Evolutionary conservation across 805 yeast genomes (phyloP).

Genomic region (Metschnikowia koreensis): DNA sequence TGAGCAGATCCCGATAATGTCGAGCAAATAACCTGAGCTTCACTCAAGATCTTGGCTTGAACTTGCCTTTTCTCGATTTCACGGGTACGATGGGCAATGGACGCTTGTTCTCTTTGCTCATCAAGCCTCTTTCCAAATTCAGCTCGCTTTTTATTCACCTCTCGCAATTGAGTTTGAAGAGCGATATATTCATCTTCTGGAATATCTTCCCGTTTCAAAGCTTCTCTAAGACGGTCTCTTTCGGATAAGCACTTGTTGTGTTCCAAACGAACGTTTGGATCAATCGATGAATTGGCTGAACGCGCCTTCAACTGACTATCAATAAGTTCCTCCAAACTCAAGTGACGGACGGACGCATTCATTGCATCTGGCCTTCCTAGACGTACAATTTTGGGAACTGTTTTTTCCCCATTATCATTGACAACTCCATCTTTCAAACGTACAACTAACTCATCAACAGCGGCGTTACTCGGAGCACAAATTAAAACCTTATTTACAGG

Average conservation of each 20-base stretch:
- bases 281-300: slow-evolving; percentile 40
- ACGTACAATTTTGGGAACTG: slow-evolving; percentile 72
- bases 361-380: slow-evolving; percentile 89
- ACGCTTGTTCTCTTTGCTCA: slow-evolving; percentile 70
- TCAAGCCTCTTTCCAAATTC: slow-evolving; percentile 73
- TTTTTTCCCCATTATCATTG: slow-evolving; percentile 50
- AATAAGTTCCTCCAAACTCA: slow-evolving; percentile 83
- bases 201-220: slow-evolving; percentile 29
- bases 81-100: slow-evolving; percentile 65
- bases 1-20: slow-evolving; percentile 95
- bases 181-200: slow-evolving; percentile 44
- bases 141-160: slow-evolving; percentile 58
- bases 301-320: slow-evolving; percentile 54
- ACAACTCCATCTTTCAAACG: slow-evolving; percentile 74
- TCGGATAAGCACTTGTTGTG: slow-evolving; percentile 54
- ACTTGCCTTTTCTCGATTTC: slow-evolving; percentile 75
- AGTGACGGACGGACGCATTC: slow-evolving; percentile 74
- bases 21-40: slow-evolving; percentile 84
- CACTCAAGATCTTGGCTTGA: slow-evolving; percentile 67
- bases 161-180: slow-evolving; percentile 51
- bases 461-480: slow-evolving; percentile 99
- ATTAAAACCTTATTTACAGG: slow-evolving; percentile 60
- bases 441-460: slow-evolving; percentile 90
- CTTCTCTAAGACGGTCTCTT: slow-evolving; percentile 52
- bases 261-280: slow-evolving; percentile 47